These are phyloP conservation scores for Fraxinus xanthoxyloides DNA, from an alignment of 305 asterid species.

Conservation along the genomic window DNA sequence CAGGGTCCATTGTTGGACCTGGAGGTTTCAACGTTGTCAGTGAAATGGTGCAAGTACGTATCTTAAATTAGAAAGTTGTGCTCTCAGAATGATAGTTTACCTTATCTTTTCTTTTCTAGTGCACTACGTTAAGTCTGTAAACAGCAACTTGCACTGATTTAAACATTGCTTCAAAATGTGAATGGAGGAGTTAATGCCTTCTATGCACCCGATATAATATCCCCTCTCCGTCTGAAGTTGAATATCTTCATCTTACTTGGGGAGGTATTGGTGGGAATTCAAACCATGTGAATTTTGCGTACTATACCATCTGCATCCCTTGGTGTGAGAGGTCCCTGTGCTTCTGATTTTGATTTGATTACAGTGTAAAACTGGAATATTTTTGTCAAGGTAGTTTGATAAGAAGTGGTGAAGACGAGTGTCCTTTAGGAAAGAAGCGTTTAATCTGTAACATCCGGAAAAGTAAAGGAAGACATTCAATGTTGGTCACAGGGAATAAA, in stretches of 20 bases:
- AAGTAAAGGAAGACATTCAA: not conserved
- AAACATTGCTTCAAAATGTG: not conserved
- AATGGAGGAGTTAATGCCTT: not conserved
- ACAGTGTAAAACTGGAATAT: not conserved
- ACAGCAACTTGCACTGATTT: not conserved
- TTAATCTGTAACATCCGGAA: not conserved
- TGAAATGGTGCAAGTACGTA: slow-evolving; percentile 54
- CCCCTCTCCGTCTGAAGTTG: not conserved
- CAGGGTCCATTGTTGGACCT: slow-evolving; percentile 59
- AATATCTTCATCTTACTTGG: slow-evolving; percentile 5
- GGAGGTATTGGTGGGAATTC: not conserved
- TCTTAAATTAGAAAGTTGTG: slow-evolving; percentile 8
- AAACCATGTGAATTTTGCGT: not conserved
- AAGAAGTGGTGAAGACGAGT: not conserved
- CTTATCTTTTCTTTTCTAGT: not conserved
- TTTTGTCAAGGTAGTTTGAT: not conserved
- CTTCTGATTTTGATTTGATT: not conserved
- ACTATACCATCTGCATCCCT: not conserved
- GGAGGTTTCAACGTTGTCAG: slow-evolving; percentile 53
- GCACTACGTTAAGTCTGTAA: not conserved
- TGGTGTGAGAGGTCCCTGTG: not conserved
- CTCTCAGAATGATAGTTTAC: slow-evolving; percentile 6
- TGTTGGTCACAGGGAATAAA: not conserved
- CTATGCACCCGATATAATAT: not conserved
- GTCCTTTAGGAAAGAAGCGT: not conserved